Percentiles rank a stretch among this genome's conserved stretches.
These are phyloP conservation scores for Russula dissimulans DNA, from an alignment of 768 basidiomycete genomes.

Conservation along the genomic window DNA sequence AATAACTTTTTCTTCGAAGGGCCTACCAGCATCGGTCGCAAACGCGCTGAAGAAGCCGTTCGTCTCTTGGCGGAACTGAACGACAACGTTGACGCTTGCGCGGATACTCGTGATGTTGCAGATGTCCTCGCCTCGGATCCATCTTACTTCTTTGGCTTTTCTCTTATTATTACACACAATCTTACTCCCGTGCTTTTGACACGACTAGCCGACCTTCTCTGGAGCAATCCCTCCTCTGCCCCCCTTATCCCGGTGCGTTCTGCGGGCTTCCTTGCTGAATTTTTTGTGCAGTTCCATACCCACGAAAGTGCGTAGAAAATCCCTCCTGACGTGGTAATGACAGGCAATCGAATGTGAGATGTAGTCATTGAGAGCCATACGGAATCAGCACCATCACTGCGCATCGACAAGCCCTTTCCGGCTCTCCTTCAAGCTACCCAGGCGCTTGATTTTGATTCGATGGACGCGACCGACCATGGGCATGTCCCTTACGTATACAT, in stretches of 20 bases:
- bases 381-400: slow-evolving; percentile 62
- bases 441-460: slow-evolving; percentile 58
- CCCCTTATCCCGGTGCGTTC: slow-evolving; percentile 74
- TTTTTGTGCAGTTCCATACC: slow-evolving; percentile 84
- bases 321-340: not conserved
- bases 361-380: slow-evolving; percentile 86
- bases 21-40: slow-evolving; percentile 64
- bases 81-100: slow-evolving; percentile 66
- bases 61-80: slow-evolving; percentile 78
- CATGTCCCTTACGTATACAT: slow-evolving; percentile 90
- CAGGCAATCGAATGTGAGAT: not conserved
- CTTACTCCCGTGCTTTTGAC: slow-evolving; percentile 47
- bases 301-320: slow-evolving; percentile 53
- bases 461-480: slow-evolving; percentile 84
- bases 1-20: slow-evolving; percentile 95
- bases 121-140: slow-evolving; percentile 49
- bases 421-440: slow-evolving; percentile 64
- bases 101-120: slow-evolving; percentile 47
- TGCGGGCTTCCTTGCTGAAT: slow-evolving; percentile 84
- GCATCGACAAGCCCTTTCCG: slow-evolving; percentile 86
- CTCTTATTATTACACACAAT: slow-evolving; percentile 82
- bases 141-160: slow-evolving; percentile 51
- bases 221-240: slow-evolving; percentile 49
- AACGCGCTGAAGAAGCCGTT: slow-evolving; percentile 72
- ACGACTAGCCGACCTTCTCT: slow-evolving; percentile 55